Percentiles rank a stretch among this genome's conserved stretches.
Conservation (phyloP, 2,329 filamentous ascomycete genomes). For the Apiospora aurea region DNA sequence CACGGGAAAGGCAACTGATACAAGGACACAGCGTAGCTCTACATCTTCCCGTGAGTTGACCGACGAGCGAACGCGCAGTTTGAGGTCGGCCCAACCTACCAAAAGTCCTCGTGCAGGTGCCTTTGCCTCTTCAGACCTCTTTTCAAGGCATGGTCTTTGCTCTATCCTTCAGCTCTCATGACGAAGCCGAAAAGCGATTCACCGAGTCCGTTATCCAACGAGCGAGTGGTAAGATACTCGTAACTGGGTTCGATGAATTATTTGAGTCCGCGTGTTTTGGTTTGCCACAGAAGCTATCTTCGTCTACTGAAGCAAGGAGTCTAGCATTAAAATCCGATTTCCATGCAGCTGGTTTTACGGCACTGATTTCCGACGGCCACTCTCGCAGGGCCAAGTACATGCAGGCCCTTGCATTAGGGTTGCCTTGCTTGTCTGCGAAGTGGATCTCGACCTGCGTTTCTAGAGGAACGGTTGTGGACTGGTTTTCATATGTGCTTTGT, state of each 20-base stretch:
- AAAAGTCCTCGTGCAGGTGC: neutral
- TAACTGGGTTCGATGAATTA: slow-evolving; percentile 80
- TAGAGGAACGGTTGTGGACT: slow-evolving; percentile 69
- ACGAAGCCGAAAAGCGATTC: neutral
- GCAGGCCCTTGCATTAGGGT: slow-evolving; percentile 86
- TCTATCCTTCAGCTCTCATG: slow-evolving; percentile 69
- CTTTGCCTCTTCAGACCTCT: slow-evolving; percentile 53
- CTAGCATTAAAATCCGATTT: slow-evolving; percentile 66
- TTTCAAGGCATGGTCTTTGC: slow-evolving; percentile 88
- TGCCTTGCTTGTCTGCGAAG: slow-evolving; percentile 83
- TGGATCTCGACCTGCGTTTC: slow-evolving; percentile 81
- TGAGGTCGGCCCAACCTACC: neutral
- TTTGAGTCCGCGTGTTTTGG: slow-evolving; percentile 61
- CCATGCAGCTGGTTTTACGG: slow-evolving; percentile 74
- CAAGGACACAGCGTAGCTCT: slow-evolving; percentile 10
- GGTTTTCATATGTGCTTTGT: slow-evolving; percentile 83
- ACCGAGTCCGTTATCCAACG: slow-evolving; percentile 69
- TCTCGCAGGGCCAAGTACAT: slow-evolving; percentile 91
- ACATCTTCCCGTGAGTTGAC: slow-evolving; percentile 3
- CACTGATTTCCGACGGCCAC: slow-evolving; percentile 84
- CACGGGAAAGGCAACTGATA: slow-evolving; percentile 10
- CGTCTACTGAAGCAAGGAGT: slow-evolving; percentile 33
- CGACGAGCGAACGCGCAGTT: neutral
- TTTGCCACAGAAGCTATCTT: slow-evolving; percentile 39
- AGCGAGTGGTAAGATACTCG: slow-evolving; percentile 75